Base-by-base conservation (phyloP, 768 basidiomycete species). In the Boletus sensibilis region DNA sequence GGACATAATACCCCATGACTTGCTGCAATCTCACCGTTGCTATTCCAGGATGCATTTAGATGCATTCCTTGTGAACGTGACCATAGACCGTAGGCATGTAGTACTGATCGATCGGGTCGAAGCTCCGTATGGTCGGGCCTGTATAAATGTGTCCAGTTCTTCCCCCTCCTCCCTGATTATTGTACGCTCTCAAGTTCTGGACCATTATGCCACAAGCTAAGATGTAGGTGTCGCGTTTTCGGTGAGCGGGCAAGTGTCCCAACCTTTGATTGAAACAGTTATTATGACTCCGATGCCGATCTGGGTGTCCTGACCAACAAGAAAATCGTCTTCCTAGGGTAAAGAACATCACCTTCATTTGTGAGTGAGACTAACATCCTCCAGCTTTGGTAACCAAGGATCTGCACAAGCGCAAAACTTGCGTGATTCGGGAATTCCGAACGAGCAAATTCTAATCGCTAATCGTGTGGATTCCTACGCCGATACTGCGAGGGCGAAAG, bases 331-430 rank as follows among this genome's bases (percentile, higher is more conserved):
- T 85, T 85, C 72, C 68, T 86, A 20, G 84, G 84, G 83, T 82
- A 65, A 33, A 74, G 56, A 11, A 13, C 39, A 25, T 18, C 16
- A 34, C 6, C 23, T 38, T 42, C 31, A 23, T 37, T 27, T 27
- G 20, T 43, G 7, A 29, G 16, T n/a, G 45, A 52, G n/a, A 44
- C 37, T 56, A 38, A 48, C 29, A 40, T 53, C 33, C 20, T 16
- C 2, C 2, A 85, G 83, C 5, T 86, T 84, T 67, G 84, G 84
- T 42, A 85, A 84, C 66, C 84, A 86, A 66, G 84, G 84, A 13
- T 81, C 84, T 33, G 84, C 84, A 46, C 84, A 85, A 65, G 84
- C 84, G 5, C 83, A 85, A 69, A 86, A 86, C 57, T 63, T 86
- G 56, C 78, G 84, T n/a, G 84, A 85, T 57, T 76, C 80, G 50